Evolutionary conservation across 78 protist species (phyloP).

Genomic region (Monocercomonoides exilis): DNA sequence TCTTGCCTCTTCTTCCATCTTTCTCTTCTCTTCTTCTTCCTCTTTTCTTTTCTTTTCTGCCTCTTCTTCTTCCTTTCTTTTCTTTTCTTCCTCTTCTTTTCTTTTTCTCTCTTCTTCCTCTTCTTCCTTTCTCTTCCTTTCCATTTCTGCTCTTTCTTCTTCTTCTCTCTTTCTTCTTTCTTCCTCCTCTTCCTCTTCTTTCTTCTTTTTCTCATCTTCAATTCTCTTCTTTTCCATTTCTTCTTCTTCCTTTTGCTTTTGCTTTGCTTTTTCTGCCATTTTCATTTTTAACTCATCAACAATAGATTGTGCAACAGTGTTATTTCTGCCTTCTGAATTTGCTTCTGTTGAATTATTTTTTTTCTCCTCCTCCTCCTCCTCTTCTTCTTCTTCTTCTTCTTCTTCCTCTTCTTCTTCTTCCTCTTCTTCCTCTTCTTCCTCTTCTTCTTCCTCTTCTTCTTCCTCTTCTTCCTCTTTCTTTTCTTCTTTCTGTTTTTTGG

Average conservation of each 20-base stretch:
- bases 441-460: neutral
- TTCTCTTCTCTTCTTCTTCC: too few relatives aligned
- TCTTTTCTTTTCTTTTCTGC: too few relatives aligned
- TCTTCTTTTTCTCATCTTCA: too few relatives aligned
- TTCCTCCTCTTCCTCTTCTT: too few relatives aligned
- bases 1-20: too few relatives aligned
- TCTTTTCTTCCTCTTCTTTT: neutral
- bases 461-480: neutral
- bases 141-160: too few relatives aligned
- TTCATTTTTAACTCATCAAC: too few relatives aligned
- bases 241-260: too few relatives aligned
- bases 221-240: too few relatives aligned
- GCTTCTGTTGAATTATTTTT: neutral
- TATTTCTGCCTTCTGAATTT: neutral
- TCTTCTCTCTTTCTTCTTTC: neutral
- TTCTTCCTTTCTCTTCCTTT: slow-evolving; percentile 11
- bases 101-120: neutral
- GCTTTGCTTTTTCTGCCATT: too few relatives aligned
- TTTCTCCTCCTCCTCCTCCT: neutral
- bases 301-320: neutral
- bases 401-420: neutral
- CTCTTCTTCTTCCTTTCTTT: neutral
- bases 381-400: neutral
- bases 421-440: neutral
- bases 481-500: neutral